Base-by-base conservation (phyloP, 768 basidiomycete genomes). In the Xanthoconium stramineum region DNA sequence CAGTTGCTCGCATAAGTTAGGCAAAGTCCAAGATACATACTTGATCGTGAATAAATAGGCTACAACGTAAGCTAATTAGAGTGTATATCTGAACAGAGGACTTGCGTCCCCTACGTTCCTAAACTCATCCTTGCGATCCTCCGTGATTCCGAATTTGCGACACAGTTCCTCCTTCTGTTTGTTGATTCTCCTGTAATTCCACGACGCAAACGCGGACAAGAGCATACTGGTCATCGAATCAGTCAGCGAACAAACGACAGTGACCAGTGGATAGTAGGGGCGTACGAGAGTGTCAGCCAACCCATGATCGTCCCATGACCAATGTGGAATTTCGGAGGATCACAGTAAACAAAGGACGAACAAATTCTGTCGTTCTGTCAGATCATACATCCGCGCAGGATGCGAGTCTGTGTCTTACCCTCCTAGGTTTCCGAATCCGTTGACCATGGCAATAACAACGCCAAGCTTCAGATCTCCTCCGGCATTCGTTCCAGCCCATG, bases 381-480 rank as follows among this genome's bases (percentile, higher is more conserved):
- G 57, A 14, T 20, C n/a, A 8, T 13, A 24, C 8, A 30, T 15
- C 30, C 38, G 14, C 7, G 19, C 11, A n/a, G 17, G 24, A 46
- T 19, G 6, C 11, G 20, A 72, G 72, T n/a, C 69, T 10, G 15
- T 19, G 1, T 47, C 70, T 52, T 55, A 78, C 61, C 80, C 81
- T 57, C 81, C 82, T 12, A 84, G 66, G 53, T 83, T 85, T 19
- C 13, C 58, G 3, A 53, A 2, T 24, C 45, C 47, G 50, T 79
- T 78, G n/a, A 84, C 76, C 72, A 81, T 76, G 9, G 80, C 84
- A 35, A 84, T 58, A 12, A 75, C 74, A 11, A 83, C 73, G 14
- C 76, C 84, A 52, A 77, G 75, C 61, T 80, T 79, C 50, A 79
- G 53, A 60, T 82, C 81, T n/a, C 84, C 82, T 30, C 83, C 83